A percentile compares a stretch with the other conserved stretches of the same genome.
Conservation (phyloP, 768 basidiomycete genomes). For the Vishniacozyma victoriae region DNA sequence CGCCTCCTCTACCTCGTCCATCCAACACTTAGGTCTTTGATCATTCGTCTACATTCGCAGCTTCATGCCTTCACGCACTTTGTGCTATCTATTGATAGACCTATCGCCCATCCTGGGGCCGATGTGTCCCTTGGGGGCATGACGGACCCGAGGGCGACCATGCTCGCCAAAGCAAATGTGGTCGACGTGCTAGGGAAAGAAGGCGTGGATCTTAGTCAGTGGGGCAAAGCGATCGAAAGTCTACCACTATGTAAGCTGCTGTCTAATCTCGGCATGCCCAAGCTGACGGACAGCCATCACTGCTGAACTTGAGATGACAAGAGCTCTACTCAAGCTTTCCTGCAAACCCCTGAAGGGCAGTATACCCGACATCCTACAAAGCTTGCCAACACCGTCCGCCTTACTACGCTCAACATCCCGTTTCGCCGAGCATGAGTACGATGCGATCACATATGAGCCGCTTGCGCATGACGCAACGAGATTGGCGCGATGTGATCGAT, state of each 20-base stretch:
- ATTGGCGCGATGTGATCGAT: slow-evolving; percentile 5
- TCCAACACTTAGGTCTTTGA: slow-evolving; percentile 2
- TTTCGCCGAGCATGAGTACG: not conserved
- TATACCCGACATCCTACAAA: not conserved
- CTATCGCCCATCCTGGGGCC: slow-evolving; percentile 8
- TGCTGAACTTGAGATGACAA: not conserved
- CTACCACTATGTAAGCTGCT: not conserved
- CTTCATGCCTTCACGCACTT: slow-evolving; percentile 13
- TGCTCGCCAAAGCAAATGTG: slow-evolving; percentile 20
- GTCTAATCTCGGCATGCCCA: not conserved
- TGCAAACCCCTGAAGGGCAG: slow-evolving; percentile 2
- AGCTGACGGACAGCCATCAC: not conserved
- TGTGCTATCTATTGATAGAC: slow-evolving; percentile 15
- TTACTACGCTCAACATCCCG: slow-evolving; percentile 13
- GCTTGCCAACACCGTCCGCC: slow-evolving; percentile 18
- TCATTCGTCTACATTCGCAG: slow-evolving; percentile 14
- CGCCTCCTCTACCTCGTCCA: slow-evolving; percentile 1
- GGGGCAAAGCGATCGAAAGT: slow-evolving; percentile 25
- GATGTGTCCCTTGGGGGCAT: too few relatives aligned
- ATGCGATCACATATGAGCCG: slow-evolving; percentile 18
- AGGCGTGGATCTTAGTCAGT: slow-evolving; percentile 23
- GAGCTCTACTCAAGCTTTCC: slow-evolving; percentile 5
- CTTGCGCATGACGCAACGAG: slow-evolving; percentile 1
- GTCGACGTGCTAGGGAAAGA: slow-evolving; percentile 8
- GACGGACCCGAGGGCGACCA: slow-evolving; percentile 23